Evolutionary conservation across 2,329 filamentous ascomycete species (phyloP).

Genomic region (Grosmannia penicillata): DNA sequence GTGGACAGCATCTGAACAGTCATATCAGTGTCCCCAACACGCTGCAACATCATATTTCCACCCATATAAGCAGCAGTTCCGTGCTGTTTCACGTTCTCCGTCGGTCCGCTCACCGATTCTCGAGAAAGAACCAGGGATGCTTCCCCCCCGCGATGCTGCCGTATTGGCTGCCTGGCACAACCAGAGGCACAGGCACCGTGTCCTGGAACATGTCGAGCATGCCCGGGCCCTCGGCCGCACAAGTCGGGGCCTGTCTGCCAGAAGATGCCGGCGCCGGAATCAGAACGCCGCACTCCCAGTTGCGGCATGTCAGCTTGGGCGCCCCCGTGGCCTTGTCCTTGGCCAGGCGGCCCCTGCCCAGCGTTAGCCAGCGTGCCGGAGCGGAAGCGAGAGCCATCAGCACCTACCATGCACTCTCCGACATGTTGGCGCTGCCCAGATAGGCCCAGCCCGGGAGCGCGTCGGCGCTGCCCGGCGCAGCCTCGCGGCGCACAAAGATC

Average conservation of each 20-base stretch:
- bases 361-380: not conserved
- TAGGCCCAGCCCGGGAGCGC: constrained; percentile 54
- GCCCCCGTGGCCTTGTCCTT: constrained; percentile 52
- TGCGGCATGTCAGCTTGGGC: constrained; percentile 68
- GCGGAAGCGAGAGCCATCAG: no score
- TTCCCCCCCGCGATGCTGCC: constrained; percentile 14
- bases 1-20: no score
- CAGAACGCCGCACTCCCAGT: constrained; percentile 92
- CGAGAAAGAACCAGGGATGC: constrained; percentile 27
- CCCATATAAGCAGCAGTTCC: no score
- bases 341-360: constrained; percentile 56
- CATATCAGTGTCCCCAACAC: no score
- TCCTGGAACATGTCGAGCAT: constrained; percentile 34
- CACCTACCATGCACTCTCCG: constrained; percentile 78
- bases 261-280: constrained; percentile 27
- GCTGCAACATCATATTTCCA: no score
- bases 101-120: no score
- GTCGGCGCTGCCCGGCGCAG: constrained; percentile 1
- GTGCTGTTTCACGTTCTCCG: no score
- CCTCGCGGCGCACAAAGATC: constrained; percentile 29
- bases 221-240: not conserved
- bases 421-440: constrained; percentile 80
- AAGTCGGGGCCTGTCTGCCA: not conserved
- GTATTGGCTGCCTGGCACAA: constrained; percentile 39
- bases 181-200: constrained; percentile 48